Base-by-base conservation (phyloP, 176 grass and related monocot species). In the maize (Zea mays) region DNA sequence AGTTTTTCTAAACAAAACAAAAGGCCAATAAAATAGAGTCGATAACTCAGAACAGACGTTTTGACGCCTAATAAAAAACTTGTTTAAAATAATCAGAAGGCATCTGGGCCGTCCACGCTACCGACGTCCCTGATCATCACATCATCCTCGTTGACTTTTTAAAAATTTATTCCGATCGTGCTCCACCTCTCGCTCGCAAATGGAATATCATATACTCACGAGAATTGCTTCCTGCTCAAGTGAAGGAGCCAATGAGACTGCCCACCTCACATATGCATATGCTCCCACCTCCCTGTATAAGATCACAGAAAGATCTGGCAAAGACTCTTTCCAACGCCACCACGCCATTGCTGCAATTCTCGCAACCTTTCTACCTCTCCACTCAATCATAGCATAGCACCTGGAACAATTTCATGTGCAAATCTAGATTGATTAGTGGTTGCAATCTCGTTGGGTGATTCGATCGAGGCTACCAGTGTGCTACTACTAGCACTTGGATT, bases 221-320 rank as follows among this genome's bases (percentile, higher is more conserved):
- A 55, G 69, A 66, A 84, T 88, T 63, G 40, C 76, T 84, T 88
- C 81, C 57, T 50, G 82, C 48, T 81, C 82, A 81, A 76, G 76
- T 69, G 86, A 88, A 84, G 39, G 39, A 75, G 69, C 76, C 71
- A 75, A 84, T 39, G 47, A 70, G 64, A 48, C 47, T 11, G 0
- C 71, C 71, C 13, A 21, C 65, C 19, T 45, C 80, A 39, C 38
- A 39, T 3, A 39, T 39, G 17, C 65, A 84, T 56, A 75, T 55
- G 40, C 44, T 61, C 54, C 61, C 44, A 27, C 55, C 55, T 67
- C 3, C 79, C 46, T 70, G 38, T 43, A 71, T 66, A 81, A 76
- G 74, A 48, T 69, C 72, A 57, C 65, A 11, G 10, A 36, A 71
- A 72, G 82, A 84, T 88, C 77, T 17, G 44, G 48, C 65, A 58